phyloP scores from a whole-genome alignment of 805 yeast genomes.

The Brettanomyces bruxellensis region DNA sequence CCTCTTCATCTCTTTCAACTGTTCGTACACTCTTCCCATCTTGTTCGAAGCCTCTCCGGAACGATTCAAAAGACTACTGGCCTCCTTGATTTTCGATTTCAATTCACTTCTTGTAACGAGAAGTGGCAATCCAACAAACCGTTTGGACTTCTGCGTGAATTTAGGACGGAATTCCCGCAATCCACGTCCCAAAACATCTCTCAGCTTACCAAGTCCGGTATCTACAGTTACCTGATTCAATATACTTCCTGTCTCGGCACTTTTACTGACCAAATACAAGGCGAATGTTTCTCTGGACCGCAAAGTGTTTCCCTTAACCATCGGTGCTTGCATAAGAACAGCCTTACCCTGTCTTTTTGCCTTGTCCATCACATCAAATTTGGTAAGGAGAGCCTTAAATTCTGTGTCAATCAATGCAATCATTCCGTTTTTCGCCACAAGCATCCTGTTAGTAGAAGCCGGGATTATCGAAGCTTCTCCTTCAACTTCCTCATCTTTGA shows the following conservation, averaged over 20 bases:
- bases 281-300: conserved; percentile 33
- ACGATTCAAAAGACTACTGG: conserved; percentile 16
- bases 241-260: conserved; percentile 33
- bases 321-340: conserved; percentile 23
- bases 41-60: conserved; percentile 14
- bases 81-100: conserved; percentile 15
- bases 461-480: conserved; percentile 28
- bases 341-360: conserved; percentile 19
- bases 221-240: conserved; percentile 41
- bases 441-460: conserved; percentile 37
- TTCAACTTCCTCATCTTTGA: conserved; percentile 17
- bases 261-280: conserved; percentile 31
- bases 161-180: conserved; percentile 16
- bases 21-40: conserved; percentile 20
- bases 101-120: conserved; percentile 12
- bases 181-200: conserved; percentile 64
- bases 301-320: conserved; percentile 34
- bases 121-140: conserved; percentile 18
- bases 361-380: conserved; percentile 21
- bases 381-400: conserved; percentile 29
- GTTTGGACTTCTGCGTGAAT: conserved; percentile 4
- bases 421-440: conserved; percentile 31
- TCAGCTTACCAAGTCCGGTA: conserved; percentile 58
- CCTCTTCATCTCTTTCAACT: conserved; percentile 15
- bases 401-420: conserved; percentile 37